These are phyloP conservation scores for Sphagnum magellanicum DNA, from an alignment of 228 moss, liverwort and hornwort genomes.

Conservation along the genomic window DNA sequence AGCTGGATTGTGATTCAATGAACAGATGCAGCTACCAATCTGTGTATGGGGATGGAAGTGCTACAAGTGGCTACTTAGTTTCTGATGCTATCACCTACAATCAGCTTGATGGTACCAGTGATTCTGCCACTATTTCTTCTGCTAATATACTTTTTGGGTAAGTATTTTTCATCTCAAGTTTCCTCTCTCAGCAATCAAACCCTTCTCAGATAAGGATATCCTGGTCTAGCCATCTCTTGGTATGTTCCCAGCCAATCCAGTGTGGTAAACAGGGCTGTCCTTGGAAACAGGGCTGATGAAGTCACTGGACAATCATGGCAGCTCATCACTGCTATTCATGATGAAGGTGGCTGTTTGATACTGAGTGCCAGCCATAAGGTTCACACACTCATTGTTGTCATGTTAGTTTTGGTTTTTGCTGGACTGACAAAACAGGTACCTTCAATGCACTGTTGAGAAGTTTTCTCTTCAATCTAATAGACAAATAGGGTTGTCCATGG, in stretches of 20 bases:
- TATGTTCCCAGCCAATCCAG: not conserved
- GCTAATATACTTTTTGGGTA: slow-evolving; percentile 72
- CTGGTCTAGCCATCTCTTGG: not conserved
- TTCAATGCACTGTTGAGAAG: not conserved
- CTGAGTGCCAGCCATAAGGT: no score
- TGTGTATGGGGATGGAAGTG: slow-evolving; percentile 76
- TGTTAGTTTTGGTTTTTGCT: not conserved
- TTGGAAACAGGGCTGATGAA: not conserved
- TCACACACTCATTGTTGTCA: not conserved
- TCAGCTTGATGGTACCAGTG: slow-evolving; percentile 33
- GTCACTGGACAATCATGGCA: not conserved
- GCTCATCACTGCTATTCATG: not conserved
- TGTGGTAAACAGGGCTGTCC: not conserved
- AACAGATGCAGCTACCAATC: slow-evolving; percentile 48
- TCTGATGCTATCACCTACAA: slow-evolving; percentile 54
- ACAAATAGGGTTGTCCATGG: not conserved
- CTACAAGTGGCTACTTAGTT: slow-evolving; percentile 68
- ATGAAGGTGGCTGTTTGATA: not conserved
- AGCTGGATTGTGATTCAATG: slow-evolving; percentile 1
- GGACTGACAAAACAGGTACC: not conserved
- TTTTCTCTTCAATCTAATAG: not conserved
- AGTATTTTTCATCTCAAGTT: not conserved
- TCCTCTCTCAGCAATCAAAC: not conserved
- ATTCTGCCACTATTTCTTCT: slow-evolving; percentile 27
- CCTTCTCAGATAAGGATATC: not conserved